Conservation (phyloP, 2,329 filamentous ascomycete genomes). For the Phyllosticta citrichinensis region DNA sequence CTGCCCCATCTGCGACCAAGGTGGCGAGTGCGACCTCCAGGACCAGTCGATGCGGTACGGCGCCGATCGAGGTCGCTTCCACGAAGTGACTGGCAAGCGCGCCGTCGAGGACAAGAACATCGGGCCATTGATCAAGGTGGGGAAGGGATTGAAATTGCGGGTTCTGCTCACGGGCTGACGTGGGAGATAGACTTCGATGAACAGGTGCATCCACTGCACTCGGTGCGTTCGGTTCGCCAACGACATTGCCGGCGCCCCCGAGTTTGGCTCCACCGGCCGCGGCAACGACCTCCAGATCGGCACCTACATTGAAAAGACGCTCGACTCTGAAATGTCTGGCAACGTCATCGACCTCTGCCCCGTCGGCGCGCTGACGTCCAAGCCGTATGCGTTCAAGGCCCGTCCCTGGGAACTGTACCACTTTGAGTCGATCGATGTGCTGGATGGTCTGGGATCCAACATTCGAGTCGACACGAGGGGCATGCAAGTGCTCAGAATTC, state of each 20-base stretch:
- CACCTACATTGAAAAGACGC: constrained; percentile 88
- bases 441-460: constrained; percentile 86
- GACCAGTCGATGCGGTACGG: constrained; percentile 99
- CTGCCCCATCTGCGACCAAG: constrained; percentile 96
- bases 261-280: constrained; percentile 87
- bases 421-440: constrained; percentile 89
- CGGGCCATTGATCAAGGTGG: constrained; percentile 78
- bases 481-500: constrained; percentile 88
- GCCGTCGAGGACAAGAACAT: constrained; percentile 99
- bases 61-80: constrained; percentile 89
- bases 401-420: constrained; percentile 96
- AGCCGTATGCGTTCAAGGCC: constrained; percentile 95
- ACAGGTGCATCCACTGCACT: constrained; percentile 98
- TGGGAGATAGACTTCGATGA: constrained; percentile 73
- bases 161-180: constrained; percentile 18
- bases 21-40: constrained; percentile 97
- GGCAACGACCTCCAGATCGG: constrained; percentile 97
- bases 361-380: constrained; percentile 90
- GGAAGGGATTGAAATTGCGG: neutral
- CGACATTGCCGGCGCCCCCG: constrained; percentile 89
- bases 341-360: constrained; percentile 98
- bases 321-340: constrained; percentile 89
- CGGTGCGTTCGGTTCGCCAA: constrained; percentile 96
- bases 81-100: constrained; percentile 91
- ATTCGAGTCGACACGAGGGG: constrained; percentile 90